Evolutionary conservation across 108 stramenopile genomes (phyloP), one percentile per base, ranked within the genome.

Genomic region (Skeletonema marinoi): DNA sequence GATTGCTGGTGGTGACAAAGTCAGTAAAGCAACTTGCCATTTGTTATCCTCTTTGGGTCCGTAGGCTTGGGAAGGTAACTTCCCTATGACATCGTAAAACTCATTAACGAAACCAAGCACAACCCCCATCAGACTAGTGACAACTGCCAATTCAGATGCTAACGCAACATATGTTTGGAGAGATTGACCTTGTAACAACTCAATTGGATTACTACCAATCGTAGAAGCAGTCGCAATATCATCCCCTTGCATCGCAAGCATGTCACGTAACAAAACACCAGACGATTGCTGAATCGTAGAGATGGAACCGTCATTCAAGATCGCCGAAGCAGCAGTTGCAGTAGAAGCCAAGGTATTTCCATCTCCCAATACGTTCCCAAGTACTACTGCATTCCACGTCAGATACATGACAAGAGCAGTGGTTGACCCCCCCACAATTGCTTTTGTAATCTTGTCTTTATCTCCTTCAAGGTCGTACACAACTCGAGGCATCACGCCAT

Each of bases 401-500:
- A 95, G 33, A 68, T 95, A 97, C 88, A 97, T 92, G 32, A 93
- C 3, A 6, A 91, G 78, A 0, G 96, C 94, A 1, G 88, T 60
- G 14, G 87, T 88, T 4, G 94, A 94, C 3, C 94, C 96, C 39
- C 36, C 75, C 56, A 93, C 72, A 32, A 97, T 81, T 0, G 96
- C 88, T 56, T 65, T 84, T 16, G 80, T 92, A 62, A 95, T 95
- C 72, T 95, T 92, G 21, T 71, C 73, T 10, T 87, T 82, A 65
- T 97, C 91, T 2, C 91, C 92, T 74, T 93, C 91, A 59, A 97
- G 74, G 65, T 90, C 87, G 19, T 83, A 82, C 5, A 89, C 89
- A 11, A 97, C 92, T 33, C 90, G 90, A 0, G 96, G 96, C 11
- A 97, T 87, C 16, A 97, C 89, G 42, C 94, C 93, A 78, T 97